Percentiles rank a stretch among this genome's conserved stretches.
Evolutionary conservation across 306 rosid species (phyloP).

Genomic region (Gastrolobium villosum): DNA sequence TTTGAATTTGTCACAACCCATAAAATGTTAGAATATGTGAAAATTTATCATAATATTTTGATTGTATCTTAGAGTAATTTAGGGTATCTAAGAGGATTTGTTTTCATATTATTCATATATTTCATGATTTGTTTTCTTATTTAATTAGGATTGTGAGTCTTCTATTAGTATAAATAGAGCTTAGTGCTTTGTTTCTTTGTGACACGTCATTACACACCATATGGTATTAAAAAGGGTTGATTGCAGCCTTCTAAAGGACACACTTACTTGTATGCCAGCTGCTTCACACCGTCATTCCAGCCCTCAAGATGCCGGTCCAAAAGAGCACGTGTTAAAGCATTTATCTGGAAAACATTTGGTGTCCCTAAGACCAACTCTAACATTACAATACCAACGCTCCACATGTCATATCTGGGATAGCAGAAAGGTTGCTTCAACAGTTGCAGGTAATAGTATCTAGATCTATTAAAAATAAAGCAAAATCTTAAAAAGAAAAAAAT

Average conservation of each 20-base stretch:
- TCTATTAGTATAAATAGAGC: no score
- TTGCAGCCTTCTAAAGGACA: slow-evolving; percentile 33
- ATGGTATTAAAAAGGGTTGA: slow-evolving; percentile 20
- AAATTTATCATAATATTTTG: no score
- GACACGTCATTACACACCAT: no score
- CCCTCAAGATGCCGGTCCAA: slow-evolving; percentile 89
- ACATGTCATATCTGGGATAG: slow-evolving; percentile 87
- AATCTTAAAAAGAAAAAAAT: slow-evolving; percentile 1
- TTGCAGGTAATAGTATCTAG: slow-evolving; percentile 35
- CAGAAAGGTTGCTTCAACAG: slow-evolving; percentile 39
- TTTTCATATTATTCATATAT: no score
- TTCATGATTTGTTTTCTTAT: no score
- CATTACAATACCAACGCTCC: slow-evolving; percentile 98
- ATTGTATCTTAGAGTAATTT: no score
- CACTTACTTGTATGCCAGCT: slow-evolving; percentile 87
- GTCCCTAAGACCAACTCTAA: slow-evolving; percentile 91
- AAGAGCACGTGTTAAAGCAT: slow-evolving; percentile 77
- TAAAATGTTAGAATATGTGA: background rate
- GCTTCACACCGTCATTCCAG: slow-evolving; percentile 86
- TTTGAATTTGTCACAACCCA: slow-evolving; percentile 23
- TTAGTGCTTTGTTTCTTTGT: no score
- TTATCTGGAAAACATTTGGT: slow-evolving; percentile 84
- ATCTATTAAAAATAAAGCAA: slow-evolving; percentile 35
- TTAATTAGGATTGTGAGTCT: no score
- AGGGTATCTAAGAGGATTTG: no score